A percentile compares a stretch with the other conserved stretches of the same genome.
phyloP scores from a whole-genome alignment of 495 filamentous ascomycete species.

The Pyrenopolyporus hunteri region DNA sequence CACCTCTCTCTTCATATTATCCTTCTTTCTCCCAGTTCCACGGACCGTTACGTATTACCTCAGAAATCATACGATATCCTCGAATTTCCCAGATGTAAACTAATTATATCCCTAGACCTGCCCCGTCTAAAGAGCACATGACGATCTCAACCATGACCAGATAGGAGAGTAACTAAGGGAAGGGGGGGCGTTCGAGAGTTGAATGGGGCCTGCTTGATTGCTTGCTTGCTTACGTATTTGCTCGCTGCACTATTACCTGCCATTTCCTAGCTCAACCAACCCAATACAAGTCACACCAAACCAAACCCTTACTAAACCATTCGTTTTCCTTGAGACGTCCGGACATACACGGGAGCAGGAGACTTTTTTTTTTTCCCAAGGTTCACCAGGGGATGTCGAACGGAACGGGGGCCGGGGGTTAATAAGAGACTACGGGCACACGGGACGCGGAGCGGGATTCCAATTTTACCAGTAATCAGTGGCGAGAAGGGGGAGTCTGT shows the following conservation, averaged over 20 bases:
- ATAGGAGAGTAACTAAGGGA: background rate
- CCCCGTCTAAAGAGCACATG: constrained; percentile 39
- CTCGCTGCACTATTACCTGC: background rate
- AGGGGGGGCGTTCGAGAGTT: background rate
- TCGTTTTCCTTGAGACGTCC: constrained; percentile 3
- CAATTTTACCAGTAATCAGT: no score
- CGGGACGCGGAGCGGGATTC: no score
- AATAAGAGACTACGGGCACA: no score
- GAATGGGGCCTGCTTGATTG: no score
- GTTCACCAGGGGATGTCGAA: no score
- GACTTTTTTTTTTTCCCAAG: no score
- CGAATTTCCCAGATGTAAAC: background rate
- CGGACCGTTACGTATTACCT: no score
- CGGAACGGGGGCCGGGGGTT: no score
- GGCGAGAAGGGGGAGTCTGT: no score
- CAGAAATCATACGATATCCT: no score
- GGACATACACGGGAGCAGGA: background rate
- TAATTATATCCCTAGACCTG: constrained; percentile 35
- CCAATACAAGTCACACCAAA: no score
- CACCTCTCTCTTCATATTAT: background rate
- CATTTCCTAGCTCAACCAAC: background rate
- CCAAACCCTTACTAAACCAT: constrained; percentile 20
- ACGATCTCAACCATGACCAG: constrained; percentile 1
- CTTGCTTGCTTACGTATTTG: no score
- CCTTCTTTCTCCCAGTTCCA: background rate